Percentiles rank a stretch among this genome's conserved stretches.
Conservation (phyloP, 2,329 filamentous ascomycete genomes). For the Diaporthe sp. region DNA sequence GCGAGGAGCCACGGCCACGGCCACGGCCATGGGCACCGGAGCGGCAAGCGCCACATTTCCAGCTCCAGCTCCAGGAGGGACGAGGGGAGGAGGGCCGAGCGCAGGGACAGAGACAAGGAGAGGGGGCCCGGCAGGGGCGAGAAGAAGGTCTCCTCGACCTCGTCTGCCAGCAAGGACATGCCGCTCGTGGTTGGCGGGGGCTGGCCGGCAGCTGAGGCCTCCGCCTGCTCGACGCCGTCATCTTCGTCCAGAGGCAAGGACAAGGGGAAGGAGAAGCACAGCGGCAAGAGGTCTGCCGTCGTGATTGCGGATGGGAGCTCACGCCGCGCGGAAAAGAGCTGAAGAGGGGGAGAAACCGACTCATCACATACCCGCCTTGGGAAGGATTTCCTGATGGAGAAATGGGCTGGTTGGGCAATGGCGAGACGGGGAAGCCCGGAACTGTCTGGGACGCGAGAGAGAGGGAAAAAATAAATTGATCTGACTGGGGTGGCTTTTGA, state of each 20-base stretch:
- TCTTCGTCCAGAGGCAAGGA: slow-evolving; percentile 12
- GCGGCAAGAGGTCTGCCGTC: slow-evolving; percentile 30
- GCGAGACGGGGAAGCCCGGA: background rate
- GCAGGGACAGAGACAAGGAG: slow-evolving; percentile 30
- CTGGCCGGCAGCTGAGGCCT: background rate
- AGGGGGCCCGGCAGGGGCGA: slow-evolving; percentile 19
- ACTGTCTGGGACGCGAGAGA: background rate
- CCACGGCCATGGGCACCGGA: background rate
- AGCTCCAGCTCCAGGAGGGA: slow-evolving; percentile 27
- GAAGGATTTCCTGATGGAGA: slow-evolving; percentile 9
- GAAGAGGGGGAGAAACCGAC: slow-evolving; percentile 6
- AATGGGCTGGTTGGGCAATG: background rate
- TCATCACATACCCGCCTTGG: background rate
- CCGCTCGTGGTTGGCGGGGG: slow-evolving; percentile 29
- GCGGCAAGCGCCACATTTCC: slow-evolving; percentile 21
- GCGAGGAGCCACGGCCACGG: background rate
- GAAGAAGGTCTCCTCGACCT: slow-evolving; percentile 13
- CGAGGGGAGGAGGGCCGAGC: slow-evolving; percentile 21
- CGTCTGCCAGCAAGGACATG: slow-evolving; percentile 15
- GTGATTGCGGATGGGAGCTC: slow-evolving; percentile 34
- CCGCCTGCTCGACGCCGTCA: slow-evolving; percentile 7
- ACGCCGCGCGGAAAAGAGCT: slow-evolving; percentile 23
- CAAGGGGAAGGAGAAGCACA: slow-evolving; percentile 29
- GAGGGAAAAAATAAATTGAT: background rate
- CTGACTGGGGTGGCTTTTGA: slow-evolving; percentile 12